Percentiles rank a stretch among this genome's conserved stretches.
These are phyloP conservation scores for Cladosporium halotolerans DNA, from an alignment of 2,329 filamentous ascomycete species.

Conservation along the genomic window DNA sequence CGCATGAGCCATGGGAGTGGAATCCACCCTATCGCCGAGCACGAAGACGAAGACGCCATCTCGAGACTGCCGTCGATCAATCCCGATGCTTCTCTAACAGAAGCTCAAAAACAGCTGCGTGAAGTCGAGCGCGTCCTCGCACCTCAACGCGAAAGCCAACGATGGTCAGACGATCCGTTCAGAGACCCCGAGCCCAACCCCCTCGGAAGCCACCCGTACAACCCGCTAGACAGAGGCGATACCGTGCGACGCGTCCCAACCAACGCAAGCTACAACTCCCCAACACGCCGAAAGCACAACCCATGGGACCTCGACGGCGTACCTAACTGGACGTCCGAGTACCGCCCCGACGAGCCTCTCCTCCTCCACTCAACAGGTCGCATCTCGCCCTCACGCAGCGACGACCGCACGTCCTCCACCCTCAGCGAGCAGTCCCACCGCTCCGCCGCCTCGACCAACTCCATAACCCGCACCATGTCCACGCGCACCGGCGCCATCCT, in stretches of 20 bases:
- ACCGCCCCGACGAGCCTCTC: constrained; percentile 13
- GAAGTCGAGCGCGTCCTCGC: constrained; percentile 18
- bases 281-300: constrained; percentile 13
- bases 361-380: constrained; percentile 27
- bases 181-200: constrained; percentile 33
- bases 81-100: constrained; percentile 1
- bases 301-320: constrained; percentile 16
- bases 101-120: constrained; percentile 18
- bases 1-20: constrained; percentile 46
- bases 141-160: constrained; percentile 9
- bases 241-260: constrained; percentile 25
- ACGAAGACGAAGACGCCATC: constrained; percentile 50
- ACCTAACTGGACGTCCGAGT: constrained; percentile 26
- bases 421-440: constrained; percentile 47
- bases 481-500: constrained; percentile 38
- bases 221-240: constrained; percentile 21
- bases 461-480: constrained; percentile 40
- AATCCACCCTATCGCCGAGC: constrained; percentile 59
- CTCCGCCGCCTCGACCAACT: constrained; percentile 38
- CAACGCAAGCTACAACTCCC: constrained; percentile 14
- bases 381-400: constrained; percentile 45
- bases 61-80: background rate
- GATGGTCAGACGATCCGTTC: constrained; percentile 20
- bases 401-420: constrained; percentile 52
- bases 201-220: constrained; percentile 30